Percentiles rank a stretch among this genome's conserved stretches.
Evolutionary conservation across 176 grass and related monocot genomes (phyloP).

Genomic region (Paspalum vaginatum): DNA sequence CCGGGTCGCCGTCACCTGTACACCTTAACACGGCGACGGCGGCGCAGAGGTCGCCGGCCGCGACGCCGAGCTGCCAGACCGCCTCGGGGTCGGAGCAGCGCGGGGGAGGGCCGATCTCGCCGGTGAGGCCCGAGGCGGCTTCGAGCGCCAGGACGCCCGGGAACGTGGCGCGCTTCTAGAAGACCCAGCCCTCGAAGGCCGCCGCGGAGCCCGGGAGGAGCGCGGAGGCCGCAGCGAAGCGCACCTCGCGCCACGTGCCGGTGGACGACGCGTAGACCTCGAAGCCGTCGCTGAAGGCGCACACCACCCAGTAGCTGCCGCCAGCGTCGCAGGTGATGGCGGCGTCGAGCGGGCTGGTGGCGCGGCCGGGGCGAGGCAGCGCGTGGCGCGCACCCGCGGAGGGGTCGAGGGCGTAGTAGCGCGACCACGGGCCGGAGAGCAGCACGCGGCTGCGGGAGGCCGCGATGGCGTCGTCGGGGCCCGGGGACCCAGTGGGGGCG

Average conservation of each 20-base stretch:
- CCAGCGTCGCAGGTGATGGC: background rate
- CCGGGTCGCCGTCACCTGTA: too few relatives aligned
- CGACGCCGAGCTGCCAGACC: slow-evolving; percentile 24
- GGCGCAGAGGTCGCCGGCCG: slow-evolving; percentile 24
- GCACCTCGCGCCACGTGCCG: slow-evolving; percentile 7
- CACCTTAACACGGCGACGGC: background rate
- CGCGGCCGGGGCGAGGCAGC: background rate
- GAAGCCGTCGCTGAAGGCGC: slow-evolving; percentile 5
- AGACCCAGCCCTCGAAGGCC: slow-evolving; percentile 4
- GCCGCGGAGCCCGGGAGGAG: slow-evolving; percentile 8
- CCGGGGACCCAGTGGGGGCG: too few relatives aligned
- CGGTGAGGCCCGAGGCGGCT: background rate
- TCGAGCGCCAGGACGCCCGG: slow-evolving; percentile 17
- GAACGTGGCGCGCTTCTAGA: slow-evolving; percentile 4
- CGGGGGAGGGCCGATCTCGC: background rate
- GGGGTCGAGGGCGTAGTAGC: slow-evolving; percentile 16
- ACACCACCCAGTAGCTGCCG: background rate
- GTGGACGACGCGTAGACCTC: slow-evolving; percentile 21
- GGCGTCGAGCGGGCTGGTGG: background rate
- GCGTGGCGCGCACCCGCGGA: slow-evolving; percentile 2
- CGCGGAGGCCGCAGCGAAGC: background rate
- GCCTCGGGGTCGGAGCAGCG: background rate
- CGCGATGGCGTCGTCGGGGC: background rate
- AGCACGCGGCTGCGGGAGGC: slow-evolving; percentile 18
- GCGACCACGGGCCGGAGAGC: slow-evolving; percentile 15